Percentiles rank a stretch among this genome's conserved stretches.
These are phyloP conservation scores for Micractinium conductrix DNA, from an alignment of 139 green algal species.

Conservation along the genomic window DNA sequence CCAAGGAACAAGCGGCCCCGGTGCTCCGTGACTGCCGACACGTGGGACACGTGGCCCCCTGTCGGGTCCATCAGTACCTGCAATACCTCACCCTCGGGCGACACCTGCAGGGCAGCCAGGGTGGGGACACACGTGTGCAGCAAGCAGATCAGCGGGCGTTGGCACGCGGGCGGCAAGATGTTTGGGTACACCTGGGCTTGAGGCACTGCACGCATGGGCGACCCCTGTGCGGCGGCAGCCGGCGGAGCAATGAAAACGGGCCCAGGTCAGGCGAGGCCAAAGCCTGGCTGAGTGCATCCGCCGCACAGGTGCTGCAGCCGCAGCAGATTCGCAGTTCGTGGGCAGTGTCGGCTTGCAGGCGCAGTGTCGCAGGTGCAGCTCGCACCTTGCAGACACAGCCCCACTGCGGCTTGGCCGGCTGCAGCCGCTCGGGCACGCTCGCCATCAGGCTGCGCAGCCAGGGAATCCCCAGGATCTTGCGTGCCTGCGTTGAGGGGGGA, in stretches of 20 bases:
- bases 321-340: no score
- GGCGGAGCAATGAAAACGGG: no score
- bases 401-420: conserved; percentile 41
- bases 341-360: no score
- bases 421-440: conserved; percentile 13
- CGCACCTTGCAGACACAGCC: conserved; percentile 52
- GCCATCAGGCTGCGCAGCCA: conserved; percentile 30
- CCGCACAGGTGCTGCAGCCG: no score
- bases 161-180: not conserved
- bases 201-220: not conserved
- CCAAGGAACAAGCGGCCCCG: conserved; percentile 54
- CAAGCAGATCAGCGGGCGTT: no score
- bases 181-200: not conserved
- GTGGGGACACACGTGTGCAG: not conserved
- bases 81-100: conserved; percentile 37
- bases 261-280: no score
- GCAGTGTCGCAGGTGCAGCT: not conserved
- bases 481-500: not conserved
- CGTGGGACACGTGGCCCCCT: conserved; percentile 39
- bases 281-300: no score
- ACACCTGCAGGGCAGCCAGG: conserved; percentile 33
- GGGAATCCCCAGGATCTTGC: not conserved
- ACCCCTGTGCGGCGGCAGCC: no score
- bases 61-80: conserved; percentile 50
- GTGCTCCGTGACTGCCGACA: conserved; percentile 49